Evolutionary conservation across 768 basidiomycete genomes (phyloP), one percentile per base, ranked within the genome.

Genomic region (Podaxis rugospora): DNA sequence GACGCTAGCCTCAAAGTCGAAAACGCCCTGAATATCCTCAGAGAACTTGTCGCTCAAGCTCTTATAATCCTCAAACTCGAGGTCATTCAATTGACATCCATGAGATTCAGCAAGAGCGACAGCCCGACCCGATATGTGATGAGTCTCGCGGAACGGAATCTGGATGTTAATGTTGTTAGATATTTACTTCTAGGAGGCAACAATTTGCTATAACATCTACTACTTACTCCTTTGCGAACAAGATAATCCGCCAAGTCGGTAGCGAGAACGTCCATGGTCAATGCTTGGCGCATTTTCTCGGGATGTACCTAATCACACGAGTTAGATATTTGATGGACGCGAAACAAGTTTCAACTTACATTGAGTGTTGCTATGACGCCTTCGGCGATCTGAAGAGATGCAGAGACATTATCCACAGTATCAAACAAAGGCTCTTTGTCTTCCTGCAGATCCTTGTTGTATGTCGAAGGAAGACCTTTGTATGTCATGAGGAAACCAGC

Each of bases 231-330:
- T 81, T 97, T 98, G 67, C 95, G 90, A 63, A 99, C 97, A 42
- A 99, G 90, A 74, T 99, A 98, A 72, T 99, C 96, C 7, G 97
- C 97, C 27, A 99, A 76, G 69, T 99, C 97, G n/a, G 97, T 99
- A 4, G 97, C 97, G 52, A 99, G 88, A 62, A 98, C 92, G 73
- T 99, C 97, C 90, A 93, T 95, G 7, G 96, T 98, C 67, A 98
- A 75, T 0, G 95, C 93, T 62, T 83, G 79, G 39, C 80, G 82
- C 97, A 99, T 99, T 79, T 88, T 95, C 37, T 93, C 84, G 1
- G 83, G 86, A 70, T 97, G 87, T 49, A 97, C 89, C 94, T 97
- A 66, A 23, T 21, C 32, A 32, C 46, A 5, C 23, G 52, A 64
- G 36, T 46, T 6, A 18, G n/a, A 25, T 42, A 42, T 13, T 27